Conservation (phyloP, 495 filamentous ascomycete species). For the Achaetomiella virescens region DNA sequence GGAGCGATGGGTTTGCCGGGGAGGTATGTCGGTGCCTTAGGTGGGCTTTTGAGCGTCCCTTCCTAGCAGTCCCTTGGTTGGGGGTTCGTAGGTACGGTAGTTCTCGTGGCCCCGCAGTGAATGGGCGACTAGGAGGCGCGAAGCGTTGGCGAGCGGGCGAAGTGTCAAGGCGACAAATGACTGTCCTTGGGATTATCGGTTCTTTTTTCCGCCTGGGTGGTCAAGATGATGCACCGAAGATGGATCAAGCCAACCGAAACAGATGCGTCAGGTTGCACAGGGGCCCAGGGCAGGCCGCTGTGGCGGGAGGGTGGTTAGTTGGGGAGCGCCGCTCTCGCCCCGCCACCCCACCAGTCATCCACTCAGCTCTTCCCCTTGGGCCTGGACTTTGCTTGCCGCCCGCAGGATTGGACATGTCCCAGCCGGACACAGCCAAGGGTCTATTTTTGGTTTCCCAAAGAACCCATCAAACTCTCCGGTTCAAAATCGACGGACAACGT, state of each 20-base stretch:
- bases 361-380: neutral
- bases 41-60: too few species aligned
- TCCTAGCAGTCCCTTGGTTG: too few species aligned
- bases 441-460: neutral
- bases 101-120: too few species aligned
- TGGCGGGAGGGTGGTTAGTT: neutral
- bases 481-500: too few species aligned
- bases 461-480: too few species aligned
- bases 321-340: neutral
- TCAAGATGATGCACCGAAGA: constrained; percentile 9
- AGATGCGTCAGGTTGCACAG: constrained; percentile 2
- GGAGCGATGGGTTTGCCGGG: too few species aligned
- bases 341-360: constrained; percentile 1
- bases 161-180: neutral
- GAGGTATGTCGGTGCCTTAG: too few species aligned
- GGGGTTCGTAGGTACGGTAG: too few species aligned
- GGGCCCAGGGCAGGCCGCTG: neutral
- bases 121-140: neutral
- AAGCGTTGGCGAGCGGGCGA: neutral
- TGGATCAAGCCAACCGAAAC: constrained; percentile 15
- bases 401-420: too few species aligned
- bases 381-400: neutral
- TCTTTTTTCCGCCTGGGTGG: neutral
- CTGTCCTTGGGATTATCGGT: neutral
- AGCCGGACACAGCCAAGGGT: too few species aligned